Evolutionary conservation across 768 basidiomycete species (phyloP).

Genomic region (Baorangia bicolor): DNA sequence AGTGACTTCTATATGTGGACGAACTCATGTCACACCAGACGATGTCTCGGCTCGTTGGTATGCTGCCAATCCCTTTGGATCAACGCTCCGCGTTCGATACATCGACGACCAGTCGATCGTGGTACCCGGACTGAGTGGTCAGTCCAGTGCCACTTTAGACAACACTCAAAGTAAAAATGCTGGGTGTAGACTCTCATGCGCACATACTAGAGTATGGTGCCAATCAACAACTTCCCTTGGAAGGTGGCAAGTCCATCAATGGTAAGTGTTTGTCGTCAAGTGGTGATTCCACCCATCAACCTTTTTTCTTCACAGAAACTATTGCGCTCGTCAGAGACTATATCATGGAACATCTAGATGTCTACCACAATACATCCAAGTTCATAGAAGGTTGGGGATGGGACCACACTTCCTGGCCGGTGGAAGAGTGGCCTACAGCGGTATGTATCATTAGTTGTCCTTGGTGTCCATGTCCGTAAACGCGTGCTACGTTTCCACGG

Average conservation of each 20-base stretch:
- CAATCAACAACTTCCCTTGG: constrained; percentile 59
- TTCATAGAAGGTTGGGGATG: constrained; percentile 84
- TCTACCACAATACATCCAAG: constrained; percentile 53
- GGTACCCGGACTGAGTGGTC: constrained; percentile 73
- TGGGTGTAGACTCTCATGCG: constrained; percentile 70
- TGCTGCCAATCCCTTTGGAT: constrained; percentile 20
- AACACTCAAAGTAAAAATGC: not conserved
- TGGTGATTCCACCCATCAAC: not conserved
- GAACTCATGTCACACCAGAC: constrained; percentile 30
- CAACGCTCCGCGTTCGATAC: constrained; percentile 44
- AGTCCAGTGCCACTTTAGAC: constrained; percentile 22
- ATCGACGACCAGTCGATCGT: constrained; percentile 57
- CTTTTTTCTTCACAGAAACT: constrained; percentile 46
- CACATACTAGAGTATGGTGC: constrained; percentile 81
- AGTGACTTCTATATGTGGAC: not conserved
- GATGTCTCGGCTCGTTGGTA: constrained; percentile 43
- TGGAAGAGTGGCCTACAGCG: constrained; percentile 61
- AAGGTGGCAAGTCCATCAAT: constrained; percentile 55
- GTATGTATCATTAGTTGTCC: constrained; percentile 40
- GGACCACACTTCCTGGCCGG: constrained; percentile 83
- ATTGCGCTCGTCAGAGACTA: constrained; percentile 59
- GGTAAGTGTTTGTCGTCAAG: constrained; percentile 36
- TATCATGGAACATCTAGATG: constrained; percentile 56
- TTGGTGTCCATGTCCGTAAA: not conserved
- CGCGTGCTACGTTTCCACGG: not conserved